A percentile compares a stretch with the other conserved stretches of the same genome.
Conservation (phyloP, 2,329 filamentous ascomycete species). For the Alternaria longipes region DNA sequence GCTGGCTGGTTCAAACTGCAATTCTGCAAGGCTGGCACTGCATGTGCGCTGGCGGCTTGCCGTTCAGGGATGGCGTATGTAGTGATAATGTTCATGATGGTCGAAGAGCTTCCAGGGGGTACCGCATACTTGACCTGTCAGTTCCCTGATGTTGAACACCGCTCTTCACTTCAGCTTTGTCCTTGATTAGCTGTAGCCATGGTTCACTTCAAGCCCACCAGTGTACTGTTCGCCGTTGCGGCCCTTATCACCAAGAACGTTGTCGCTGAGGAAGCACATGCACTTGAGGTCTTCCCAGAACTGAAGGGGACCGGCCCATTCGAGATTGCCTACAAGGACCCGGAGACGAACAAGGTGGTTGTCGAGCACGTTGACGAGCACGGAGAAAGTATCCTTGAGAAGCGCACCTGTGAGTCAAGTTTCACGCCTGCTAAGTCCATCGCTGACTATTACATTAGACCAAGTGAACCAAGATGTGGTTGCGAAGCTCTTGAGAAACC, state of each 20-base stretch:
- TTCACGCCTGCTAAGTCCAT: fast-evolving
- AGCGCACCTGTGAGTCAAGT: neutral
- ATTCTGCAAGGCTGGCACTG: neutral
- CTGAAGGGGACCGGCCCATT: neutral
- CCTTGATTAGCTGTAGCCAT: neutral
- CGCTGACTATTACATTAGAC: neutral
- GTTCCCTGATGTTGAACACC: neutral
- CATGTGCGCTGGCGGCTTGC: neutral
- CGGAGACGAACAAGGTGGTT: neutral
- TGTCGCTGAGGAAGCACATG: neutral
- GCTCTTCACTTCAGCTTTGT: neutral
- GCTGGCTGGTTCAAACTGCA: no score
- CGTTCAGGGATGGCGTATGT: neutral
- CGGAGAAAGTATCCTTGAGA: neutral
- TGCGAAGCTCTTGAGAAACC: neutral
- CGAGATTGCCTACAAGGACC: neutral
- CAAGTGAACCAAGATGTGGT: neutral
- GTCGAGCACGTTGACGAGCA: neutral
- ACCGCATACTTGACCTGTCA: neutral
- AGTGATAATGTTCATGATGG: neutral
- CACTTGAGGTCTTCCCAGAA: neutral
- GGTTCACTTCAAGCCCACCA: neutral
- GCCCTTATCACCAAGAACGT: neutral
- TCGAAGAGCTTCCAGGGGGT: neutral
- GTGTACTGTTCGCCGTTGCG: neutral